These are phyloP conservation scores for Emmonsiellopsis sp. DNA, from an alignment of 2,329 filamentous ascomycete genomes.

Conservation along the genomic window DNA sequence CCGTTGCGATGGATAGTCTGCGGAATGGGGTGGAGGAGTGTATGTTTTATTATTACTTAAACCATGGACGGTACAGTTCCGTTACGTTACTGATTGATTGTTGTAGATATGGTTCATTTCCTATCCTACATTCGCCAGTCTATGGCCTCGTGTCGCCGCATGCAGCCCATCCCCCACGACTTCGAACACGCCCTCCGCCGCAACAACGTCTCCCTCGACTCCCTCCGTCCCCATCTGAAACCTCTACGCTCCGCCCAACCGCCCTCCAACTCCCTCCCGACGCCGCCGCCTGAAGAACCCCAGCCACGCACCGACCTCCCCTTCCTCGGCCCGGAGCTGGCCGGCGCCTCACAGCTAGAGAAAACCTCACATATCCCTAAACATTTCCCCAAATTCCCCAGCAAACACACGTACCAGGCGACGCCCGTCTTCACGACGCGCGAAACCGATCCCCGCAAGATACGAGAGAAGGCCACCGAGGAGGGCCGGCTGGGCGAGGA, in stretches of 20 bases:
- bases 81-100: slow-evolving; percentile 7
- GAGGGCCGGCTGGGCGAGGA: slow-evolving; percentile 58
- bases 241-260: slow-evolving; percentile 14
- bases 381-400: slow-evolving; percentile 54
- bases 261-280: slow-evolving; percentile 21
- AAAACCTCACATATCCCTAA: slow-evolving; percentile 46
- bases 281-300: slow-evolving; percentile 32
- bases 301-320: slow-evolving; percentile 23
- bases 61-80: background rate
- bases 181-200: slow-evolving; percentile 41
- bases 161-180: slow-evolving; percentile 48
- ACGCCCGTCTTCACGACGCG: slow-evolving; percentile 50
- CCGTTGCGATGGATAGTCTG: slow-evolving; percentile 49
- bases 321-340: slow-evolving; percentile 44
- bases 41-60: slow-evolving; percentile 27
- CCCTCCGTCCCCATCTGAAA: slow-evolving; percentile 26
- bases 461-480: slow-evolving; percentile 54
- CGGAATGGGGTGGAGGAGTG: slow-evolving; percentile 48
- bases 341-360: slow-evolving; percentile 36
- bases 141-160: slow-evolving; percentile 49
- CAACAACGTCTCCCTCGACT: slow-evolving; percentile 20
- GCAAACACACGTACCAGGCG: slow-evolving; percentile 53
- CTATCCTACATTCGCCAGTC: slow-evolving; percentile 45
- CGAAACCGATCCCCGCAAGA: slow-evolving; percentile 50
- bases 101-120: slow-evolving; percentile 45